Evolutionary conservation across 2,329 filamentous ascomycete genomes (phyloP), one percentile per base, ranked within the genome.

Genomic region (Zasmidium cellare): DNA sequence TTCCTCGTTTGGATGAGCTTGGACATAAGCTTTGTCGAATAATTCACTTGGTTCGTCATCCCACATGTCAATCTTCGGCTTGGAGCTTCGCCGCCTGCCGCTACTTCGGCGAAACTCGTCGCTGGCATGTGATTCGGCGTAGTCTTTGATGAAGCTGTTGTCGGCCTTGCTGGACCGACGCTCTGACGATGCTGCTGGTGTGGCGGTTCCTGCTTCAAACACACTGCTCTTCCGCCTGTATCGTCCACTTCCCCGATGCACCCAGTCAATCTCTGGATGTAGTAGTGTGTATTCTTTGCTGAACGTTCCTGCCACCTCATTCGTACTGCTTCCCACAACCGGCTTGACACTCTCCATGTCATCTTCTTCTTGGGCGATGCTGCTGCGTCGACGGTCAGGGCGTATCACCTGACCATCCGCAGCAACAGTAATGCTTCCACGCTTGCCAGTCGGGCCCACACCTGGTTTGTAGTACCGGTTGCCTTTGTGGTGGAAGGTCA

Each of bases 391-490:
- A 3, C 35, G 35, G 49, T 57, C 38, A 41, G 28, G 25, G 46
- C 48, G 24, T 16, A 52, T 57, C 12, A 53, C 31, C 18, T 53
- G 22, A 20, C 63, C 63, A 16, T 61, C 53, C 16, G 50, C 46
- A 7, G 55, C 54, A 2, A 66, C 56, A 20, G 55, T 53, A 31
- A 63, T 61, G 18, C 62, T 65, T n/a, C 62, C 64, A 46, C 58
- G 61, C 41, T 56, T 61, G 38, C 59, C 62, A 25, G 57, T 55
- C 3, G 67, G 67, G n/a, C 58, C 62, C n/a, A 61, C 52, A 6
- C 68, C 69, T n/a, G 62, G 64, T 35, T 65, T 66, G 55, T 69
- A 71, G n/a, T 65, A 69, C n/a, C 62, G 61, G 45, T 69, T 69
- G 44, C 70, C 70, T 53, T 63, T 66, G 57, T 72, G 70, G 25